Evolutionary conservation across 148 eudicot species (phyloP).

Genomic region (Agrostemma githago): DNA sequence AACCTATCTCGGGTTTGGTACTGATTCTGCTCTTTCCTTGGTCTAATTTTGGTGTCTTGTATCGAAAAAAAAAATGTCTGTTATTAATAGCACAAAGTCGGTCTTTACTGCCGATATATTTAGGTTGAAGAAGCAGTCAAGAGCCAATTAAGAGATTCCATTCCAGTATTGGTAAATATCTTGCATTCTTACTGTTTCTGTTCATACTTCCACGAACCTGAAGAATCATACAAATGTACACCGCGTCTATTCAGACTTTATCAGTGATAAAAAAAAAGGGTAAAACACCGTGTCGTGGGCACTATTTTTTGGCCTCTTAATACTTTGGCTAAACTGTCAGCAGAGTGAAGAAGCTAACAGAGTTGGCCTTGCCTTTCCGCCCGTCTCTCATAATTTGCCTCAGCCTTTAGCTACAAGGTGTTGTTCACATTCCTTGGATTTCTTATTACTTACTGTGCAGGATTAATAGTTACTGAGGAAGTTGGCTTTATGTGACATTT

Average conservation of each 20-base stretch:
- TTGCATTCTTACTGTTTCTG: background rate
- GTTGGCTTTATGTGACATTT: too few species aligned
- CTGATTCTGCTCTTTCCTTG: background rate
- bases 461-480: too few species aligned
- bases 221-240: too few species aligned
- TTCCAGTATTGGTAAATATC: background rate
- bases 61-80: background rate
- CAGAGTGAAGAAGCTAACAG: too few species aligned
- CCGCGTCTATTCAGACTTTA: background rate
- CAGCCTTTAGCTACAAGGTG: background rate
- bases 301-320: background rate
- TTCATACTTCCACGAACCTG: too few species aligned
- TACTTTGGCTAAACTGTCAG: too few species aligned
- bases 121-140: constrained; percentile 4
- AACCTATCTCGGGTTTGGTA: background rate
- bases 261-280: background rate
- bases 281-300: background rate
- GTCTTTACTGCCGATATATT: background rate
- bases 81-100: background rate
- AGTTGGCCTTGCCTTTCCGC: too few species aligned
- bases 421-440: background rate
- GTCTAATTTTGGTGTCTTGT: background rate
- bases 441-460: background rate
- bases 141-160: background rate
- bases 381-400: background rate